Conservation (phyloP, 768 basidiomycete genomes). For the Thelephora ganbajun region DNA sequence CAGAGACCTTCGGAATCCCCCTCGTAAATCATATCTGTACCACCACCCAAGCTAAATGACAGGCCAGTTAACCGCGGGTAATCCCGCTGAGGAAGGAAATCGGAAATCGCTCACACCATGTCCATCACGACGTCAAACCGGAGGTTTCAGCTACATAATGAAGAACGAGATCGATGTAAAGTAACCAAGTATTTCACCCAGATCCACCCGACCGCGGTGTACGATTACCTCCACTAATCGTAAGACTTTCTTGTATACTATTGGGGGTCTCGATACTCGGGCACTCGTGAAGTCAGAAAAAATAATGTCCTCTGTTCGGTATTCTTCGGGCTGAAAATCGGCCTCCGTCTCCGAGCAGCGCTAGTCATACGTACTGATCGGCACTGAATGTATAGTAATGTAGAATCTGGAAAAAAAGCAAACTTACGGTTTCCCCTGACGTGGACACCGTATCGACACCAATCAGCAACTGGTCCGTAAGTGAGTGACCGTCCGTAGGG, state of each 20-base stretch:
- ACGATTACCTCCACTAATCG: not conserved
- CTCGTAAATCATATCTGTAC: not conserved
- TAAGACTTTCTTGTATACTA: not conserved
- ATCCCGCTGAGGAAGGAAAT: not conserved
- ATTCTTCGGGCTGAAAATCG: no score
- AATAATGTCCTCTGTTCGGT: no score
- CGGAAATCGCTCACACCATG: conserved; percentile 4
- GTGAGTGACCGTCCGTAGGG: no score
- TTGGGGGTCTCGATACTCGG: no score
- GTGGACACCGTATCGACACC: no score
- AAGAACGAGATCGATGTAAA: conserved; percentile 11
- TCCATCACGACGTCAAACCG: conserved; percentile 3
- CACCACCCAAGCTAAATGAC: not conserved
- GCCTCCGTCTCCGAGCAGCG: no score
- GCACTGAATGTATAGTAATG: no score
- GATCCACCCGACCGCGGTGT: conserved; percentile 5
- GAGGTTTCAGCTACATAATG: not conserved
- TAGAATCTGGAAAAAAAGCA: no score
- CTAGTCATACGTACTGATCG: no score
- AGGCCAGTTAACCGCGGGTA: not conserved
- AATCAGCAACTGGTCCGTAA: no score
- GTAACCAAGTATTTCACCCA: conserved; percentile 12
- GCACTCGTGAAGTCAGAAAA: no score
- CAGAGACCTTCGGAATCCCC: not conserved
- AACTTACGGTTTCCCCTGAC: no score